Base-by-base conservation (phyloP, 2,329 filamentous ascomycete genomes). In the Dactylellina haptotyla region DNA sequence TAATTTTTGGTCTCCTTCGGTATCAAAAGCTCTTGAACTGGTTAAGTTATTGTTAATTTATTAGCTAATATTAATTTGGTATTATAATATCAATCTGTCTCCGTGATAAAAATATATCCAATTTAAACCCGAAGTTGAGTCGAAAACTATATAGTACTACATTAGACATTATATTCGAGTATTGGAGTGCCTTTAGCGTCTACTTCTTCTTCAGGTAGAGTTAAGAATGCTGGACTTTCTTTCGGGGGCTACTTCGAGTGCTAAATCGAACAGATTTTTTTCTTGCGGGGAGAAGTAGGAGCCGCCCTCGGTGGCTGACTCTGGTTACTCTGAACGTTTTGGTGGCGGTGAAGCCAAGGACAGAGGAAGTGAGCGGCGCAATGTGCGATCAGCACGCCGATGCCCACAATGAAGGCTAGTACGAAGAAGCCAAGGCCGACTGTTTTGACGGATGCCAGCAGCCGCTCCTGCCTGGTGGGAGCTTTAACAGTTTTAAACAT, bases 221-320 rank as follows among this genome's bases (percentile, higher is more conserved):
- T n/a, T n/a, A n/a, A n/a, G n/a, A n/a, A n/a, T n/a, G n/a, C n/a
- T n/a, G n/a, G n/a, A n/a, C n/a, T 18, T 70, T 70, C 28, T 48
- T 61, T 23, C 57, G 20, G 14, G 56, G 48, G 37, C 65, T 57
- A 25, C 62, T 53, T 16, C 48, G 46, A 3, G 59, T 14, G 10
- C 34, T 48, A 41, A 70, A 63, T 23, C 65, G 48, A 1, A 70
- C 65, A 18, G 39, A 50, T 41, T 70, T 70, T 12, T 37, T 54
- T 16, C 39, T 39, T 37, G 45, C 46, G 34, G 46, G 61, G 20
- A 2, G 1, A 23, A 1, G 34, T 12, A 23, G 8, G 28, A 18
- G 37, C 34, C 23, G 23, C 48, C 51, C 37, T 54, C 25, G 3
- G 26, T 5, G 23, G 20, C 18, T 20, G 26, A 2, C n/a, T 54